Evolutionary conservation across 2,329 filamentous ascomycete genomes (phyloP).

Genomic region (Macroventuria anomochaeta): DNA sequence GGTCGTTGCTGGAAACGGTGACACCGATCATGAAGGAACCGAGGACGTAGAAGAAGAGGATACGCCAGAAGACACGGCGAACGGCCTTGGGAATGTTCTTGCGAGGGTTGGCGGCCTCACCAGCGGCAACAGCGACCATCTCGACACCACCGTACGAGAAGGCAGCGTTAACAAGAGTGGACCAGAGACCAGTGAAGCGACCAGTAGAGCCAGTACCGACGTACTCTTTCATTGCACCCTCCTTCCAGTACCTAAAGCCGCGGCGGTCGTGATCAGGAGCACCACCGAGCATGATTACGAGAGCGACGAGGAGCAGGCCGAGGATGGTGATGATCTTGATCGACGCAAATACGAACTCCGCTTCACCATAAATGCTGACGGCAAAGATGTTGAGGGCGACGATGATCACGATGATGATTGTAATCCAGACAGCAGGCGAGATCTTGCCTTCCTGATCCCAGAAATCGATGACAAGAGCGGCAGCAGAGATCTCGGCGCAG

Average conservation of each 20-base stretch:
- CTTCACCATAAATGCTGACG: conserved; percentile 53
- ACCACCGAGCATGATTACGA: conserved; percentile 48
- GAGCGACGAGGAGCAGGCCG: conserved; percentile 38
- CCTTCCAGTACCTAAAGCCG: conserved; percentile 73
- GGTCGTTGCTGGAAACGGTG: conserved; percentile 63
- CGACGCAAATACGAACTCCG: conserved; percentile 57
- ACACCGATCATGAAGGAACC: conserved; percentile 64
- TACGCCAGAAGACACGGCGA: conserved; percentile 62
- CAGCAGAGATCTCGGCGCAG: conserved; percentile 47
- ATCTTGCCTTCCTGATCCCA: conserved; percentile 43
- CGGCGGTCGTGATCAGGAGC: conserved; percentile 42
- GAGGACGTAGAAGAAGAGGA: conserved; percentile 62
- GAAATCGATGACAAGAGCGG: conserved; percentile 41
- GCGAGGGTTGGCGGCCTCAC: conserved; percentile 46
- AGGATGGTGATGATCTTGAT: conserved; percentile 55
- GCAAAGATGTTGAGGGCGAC: conserved; percentile 46
- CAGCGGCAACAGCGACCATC: conserved; percentile 48
- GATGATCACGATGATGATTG: conserved; percentile 46
- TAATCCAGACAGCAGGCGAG: conserved; percentile 45
- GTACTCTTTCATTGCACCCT: conserved; percentile 60
- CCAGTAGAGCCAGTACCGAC: conserved; percentile 64
- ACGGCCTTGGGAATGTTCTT: conserved; percentile 61
- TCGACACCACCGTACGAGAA: conserved; percentile 48
- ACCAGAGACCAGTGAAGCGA: conserved; percentile 67
- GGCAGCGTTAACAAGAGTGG: conserved; percentile 61